Evolutionary conservation across 768 basidiomycete species (phyloP), one percentile per base, ranked within the genome.

Genomic region (Galerina sulciceps): DNA sequence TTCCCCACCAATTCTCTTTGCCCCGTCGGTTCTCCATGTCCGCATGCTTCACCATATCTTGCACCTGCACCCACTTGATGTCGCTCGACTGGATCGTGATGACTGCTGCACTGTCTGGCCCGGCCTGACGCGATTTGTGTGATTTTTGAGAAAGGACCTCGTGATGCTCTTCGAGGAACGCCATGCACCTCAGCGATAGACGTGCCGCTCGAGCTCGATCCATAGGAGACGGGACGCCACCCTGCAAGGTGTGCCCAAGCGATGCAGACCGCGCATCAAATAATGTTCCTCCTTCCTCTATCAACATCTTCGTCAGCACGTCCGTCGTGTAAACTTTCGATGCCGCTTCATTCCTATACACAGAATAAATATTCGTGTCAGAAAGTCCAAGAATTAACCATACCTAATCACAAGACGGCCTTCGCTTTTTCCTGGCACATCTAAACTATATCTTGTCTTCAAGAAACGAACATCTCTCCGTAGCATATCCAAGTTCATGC

Each of bases 191-290:
- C 61, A 96, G 79, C 8, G 96, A 87, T 43, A 98, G 83, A 34
- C 97, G 90, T 6, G 91, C 89, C 3, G 94, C 97, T 23, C 94
- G 91, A 0, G 90, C 87, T 50, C 96, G 92, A 76, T 99, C 97
- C 66, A 93, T 82, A 0, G 97, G 97, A 0, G 96, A 97, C 4
- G 97, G 97, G 15, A 94, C 87, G 2, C 95, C 95, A 8, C 97
- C 97, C 69, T 99, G 97, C 2, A 99, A 78, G 4, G 96, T 99
- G 76, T 99, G 97, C 14, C 97, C 97, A 17, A 99, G 85, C 1
- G 94, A 91, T n/a, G 96, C 97, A 17, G 88, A 91, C 47, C 97
- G 90, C 17, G 97, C 87, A 75, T 99, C 97, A 69, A 99, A 99
- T 20, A 98, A 79, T 5, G 80, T 62, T 22, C 88, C 88, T n/a